These are phyloP conservation scores for Collybiopsis luxurians DNA, from an alignment of 768 basidiomycete species.

Conservation along the genomic window DNA sequence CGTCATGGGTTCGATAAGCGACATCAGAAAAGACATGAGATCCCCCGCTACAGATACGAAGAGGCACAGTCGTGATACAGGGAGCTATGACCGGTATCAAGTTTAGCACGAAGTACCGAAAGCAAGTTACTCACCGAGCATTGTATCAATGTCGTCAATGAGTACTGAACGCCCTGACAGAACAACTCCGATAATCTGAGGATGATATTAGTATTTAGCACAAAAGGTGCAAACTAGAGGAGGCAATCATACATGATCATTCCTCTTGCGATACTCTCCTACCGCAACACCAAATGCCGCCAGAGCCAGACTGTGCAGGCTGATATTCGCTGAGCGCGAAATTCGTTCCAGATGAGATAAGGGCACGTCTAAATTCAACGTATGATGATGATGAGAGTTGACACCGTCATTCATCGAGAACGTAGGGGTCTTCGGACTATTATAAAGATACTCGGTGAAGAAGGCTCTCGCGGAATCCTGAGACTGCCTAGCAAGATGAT, in stretches of 20 bases:
- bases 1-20: neutral
- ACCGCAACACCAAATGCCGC: conserved; percentile 1
- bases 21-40: conserved; percentile 2
- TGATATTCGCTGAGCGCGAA: conserved; percentile 3
- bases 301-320: neutral
- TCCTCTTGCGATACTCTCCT: neutral
- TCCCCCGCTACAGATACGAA: neutral
- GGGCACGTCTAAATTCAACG: neutral
- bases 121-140: conserved; percentile 1
- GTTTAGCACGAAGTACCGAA: too few species aligned
- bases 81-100: neutral
- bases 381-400: neutral
- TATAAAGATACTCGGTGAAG: conserved; percentile 3
- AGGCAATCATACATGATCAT: neutral
- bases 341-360: conserved; percentile 1
- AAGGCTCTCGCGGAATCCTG: conserved; percentile 1
- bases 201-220: neutral
- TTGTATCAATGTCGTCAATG: conserved; percentile 4
- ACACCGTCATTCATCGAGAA: neutral
- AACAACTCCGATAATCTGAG: conserved; percentile 7
- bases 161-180: conserved; percentile 5
- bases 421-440: neutral
- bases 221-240: too few species aligned
- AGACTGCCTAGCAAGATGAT: conserved; percentile 1
- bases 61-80: conserved; percentile 10